A percentile compares a stretch with the other conserved stretches of the same genome.
These are phyloP conservation scores for Neonectria faginata DNA, from an alignment of 2,329 filamentous ascomycete species.

Conservation along the genomic window DNA sequence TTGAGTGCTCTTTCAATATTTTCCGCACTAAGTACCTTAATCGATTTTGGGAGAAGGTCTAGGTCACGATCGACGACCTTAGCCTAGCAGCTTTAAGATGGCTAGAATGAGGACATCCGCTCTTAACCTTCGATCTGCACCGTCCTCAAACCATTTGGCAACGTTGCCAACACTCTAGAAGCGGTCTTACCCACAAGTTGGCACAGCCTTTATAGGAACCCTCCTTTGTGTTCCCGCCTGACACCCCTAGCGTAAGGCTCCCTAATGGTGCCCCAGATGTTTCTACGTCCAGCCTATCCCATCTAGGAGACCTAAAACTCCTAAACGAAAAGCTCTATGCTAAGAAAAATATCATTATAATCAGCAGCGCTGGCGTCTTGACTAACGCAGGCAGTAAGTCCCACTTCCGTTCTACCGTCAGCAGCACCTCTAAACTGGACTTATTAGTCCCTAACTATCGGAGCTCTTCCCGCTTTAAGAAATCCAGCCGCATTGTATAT, in stretches of 20 bases:
- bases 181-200: not conserved
- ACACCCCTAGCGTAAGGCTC: not conserved
- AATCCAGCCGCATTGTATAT: not conserved
- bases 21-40: too few species aligned
- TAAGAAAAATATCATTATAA: not conserved
- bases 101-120: too few species aligned
- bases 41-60: too few species aligned
- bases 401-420: not conserved
- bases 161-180: not conserved
- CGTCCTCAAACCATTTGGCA: too few species aligned
- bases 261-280: rapidly evolving
- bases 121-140: too few species aligned
- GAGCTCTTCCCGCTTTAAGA: not conserved
- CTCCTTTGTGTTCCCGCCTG: not conserved
- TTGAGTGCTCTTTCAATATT: not conserved
- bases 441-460: not conserved
- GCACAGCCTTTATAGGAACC: not conserved
- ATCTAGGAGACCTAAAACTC: not conserved
- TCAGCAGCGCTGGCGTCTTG: not conserved
- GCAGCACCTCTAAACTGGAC: not conserved
- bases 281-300: not conserved
- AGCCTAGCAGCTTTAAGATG: too few species aligned
- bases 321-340: not conserved
- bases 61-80: too few species aligned
- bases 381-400: not conserved